Evolutionary conservation across 83 land plant genomes (phyloP).

Genomic region (Isoetes engelmannii): DNA sequence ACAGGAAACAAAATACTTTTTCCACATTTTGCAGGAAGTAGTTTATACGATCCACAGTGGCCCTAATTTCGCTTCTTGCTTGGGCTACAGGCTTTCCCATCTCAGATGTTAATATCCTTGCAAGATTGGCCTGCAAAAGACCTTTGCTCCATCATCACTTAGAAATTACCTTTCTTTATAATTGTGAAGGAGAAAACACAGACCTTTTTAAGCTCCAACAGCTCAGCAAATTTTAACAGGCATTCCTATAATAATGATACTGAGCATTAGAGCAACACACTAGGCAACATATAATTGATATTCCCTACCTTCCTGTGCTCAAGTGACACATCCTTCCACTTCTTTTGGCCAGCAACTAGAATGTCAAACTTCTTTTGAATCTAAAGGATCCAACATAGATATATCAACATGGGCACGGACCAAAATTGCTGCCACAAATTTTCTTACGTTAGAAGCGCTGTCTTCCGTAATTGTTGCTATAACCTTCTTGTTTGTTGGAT

Average conservation of each 20-base stretch:
- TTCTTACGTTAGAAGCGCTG: constrained; percentile 1
- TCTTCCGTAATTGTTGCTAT: constrained; percentile 21
- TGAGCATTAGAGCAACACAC: neutral
- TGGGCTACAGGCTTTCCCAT: constrained; percentile 31
- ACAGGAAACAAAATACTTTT: too few relatives aligned
- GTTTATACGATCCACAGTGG: constrained; percentile 25
- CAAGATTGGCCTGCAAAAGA: neutral
- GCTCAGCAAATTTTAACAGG: constrained; percentile 22
- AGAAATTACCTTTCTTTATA: neutral
- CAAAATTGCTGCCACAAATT: too few relatives aligned
- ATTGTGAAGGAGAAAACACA: neutral
- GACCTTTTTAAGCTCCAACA: constrained; percentile 14
- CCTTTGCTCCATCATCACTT: neutral
- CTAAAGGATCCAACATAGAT: neutral
- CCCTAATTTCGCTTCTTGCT: constrained; percentile 26
- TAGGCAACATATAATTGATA: neutral
- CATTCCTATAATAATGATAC: neutral
- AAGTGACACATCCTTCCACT: constrained; percentile 10
- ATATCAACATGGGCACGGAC: too few relatives aligned
- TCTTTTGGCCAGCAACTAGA: constrained; percentile 22
- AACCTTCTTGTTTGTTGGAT: constrained; percentile 17
- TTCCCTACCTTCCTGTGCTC: constrained; percentile 14
- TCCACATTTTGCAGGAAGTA: constrained; percentile 20
- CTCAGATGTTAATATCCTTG: constrained; percentile 24
- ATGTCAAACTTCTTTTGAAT: constrained; percentile 3